phyloP scores from a whole-genome alignment of 2,329 filamentous ascomycete species.

The Aureobasidium sp. region DNA sequence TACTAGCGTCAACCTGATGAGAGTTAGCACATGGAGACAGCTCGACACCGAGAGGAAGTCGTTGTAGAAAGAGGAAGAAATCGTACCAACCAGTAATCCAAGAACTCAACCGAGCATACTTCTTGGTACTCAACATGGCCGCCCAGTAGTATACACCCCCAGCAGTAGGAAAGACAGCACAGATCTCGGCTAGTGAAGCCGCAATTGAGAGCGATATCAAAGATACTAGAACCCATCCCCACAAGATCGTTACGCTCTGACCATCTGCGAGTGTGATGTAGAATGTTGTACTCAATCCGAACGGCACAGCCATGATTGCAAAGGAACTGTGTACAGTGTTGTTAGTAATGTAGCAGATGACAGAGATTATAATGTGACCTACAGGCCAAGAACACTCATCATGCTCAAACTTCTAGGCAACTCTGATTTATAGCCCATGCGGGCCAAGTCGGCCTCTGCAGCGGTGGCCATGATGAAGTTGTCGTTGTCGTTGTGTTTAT shows the following conservation, averaged over 20 bases:
- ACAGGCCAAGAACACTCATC: constrained; percentile 57
- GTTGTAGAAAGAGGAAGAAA: neutral
- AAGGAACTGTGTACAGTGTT: constrained; percentile 41
- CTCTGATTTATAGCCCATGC: constrained; percentile 60
- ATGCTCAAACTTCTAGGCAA: constrained; percentile 58
- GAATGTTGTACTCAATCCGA: constrained; percentile 58
- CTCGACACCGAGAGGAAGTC: neutral
- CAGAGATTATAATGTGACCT: constrained; percentile 18
- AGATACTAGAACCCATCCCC: constrained; percentile 60
- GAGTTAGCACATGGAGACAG: neutral
- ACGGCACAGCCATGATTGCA: constrained; percentile 66
- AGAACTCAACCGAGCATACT: constrained; percentile 57
- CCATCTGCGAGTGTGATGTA: constrained; percentile 61
- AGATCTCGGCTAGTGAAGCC: constrained; percentile 59
- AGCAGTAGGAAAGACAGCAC: constrained; percentile 58
- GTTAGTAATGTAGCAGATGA: neutral
- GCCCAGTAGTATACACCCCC: constrained; percentile 63
- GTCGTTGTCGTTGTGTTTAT: neutral
- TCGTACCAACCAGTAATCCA: constrained; percentile 54
- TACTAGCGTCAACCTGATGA: constrained; percentile 52
- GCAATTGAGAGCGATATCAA: constrained; percentile 56
- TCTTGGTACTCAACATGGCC: constrained; percentile 55
- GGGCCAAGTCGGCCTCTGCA: constrained; percentile 53
- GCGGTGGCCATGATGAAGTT: constrained; percentile 20
- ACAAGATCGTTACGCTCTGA: constrained; percentile 59